Evolutionary conservation across 1,284 basidiomycete genomes (phyloP), one percentile per base, ranked within the genome.

Genomic region (Moesziomyces antarcticus): DNA sequence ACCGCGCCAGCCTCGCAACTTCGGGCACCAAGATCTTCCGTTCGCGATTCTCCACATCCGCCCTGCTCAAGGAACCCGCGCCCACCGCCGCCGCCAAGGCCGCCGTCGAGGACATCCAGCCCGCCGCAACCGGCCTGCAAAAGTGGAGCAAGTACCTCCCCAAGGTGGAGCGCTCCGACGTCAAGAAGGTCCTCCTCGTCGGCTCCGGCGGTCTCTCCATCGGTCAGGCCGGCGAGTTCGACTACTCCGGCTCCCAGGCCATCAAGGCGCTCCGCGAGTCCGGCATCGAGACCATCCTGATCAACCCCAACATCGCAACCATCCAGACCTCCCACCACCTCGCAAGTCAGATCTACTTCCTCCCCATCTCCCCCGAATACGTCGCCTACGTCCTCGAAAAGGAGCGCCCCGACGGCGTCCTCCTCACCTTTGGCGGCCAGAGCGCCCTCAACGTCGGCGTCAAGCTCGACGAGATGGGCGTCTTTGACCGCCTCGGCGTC

Each of bases 211-310:
- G 97, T 69, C 90, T 99, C 50, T 92, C 91, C 82, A 99, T 99
- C 73, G 97, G 97, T 46, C 97, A 99, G 86, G 97, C 97, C 5
- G 97, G 97, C 85, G 97, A 99, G 86, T 99, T 99, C 85, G 97
- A 99, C 85, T 99, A 99, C 86, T 97, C 94, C 27, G 97, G 82
- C 92, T 98, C 96, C 9, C 97, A 99, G 86, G 97, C 97, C 33
- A 91, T 99, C 86, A 99, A 99, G 86, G 97, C 97, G 14, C 90
- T 99, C 61, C 90, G 91, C 67, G 97, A 99, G 85, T 93, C 94
- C 84, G 94, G 96, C 56, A 91, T 98, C 67, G 90, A 95, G 77
- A 94, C 96, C 33, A 91, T 99, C 72, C 90, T 99, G 68, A 79
- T 83, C 80, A 82, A 83, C 68, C 82, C 82, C 24, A 83, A 83